Base-by-base conservation (phyloP, 331 rosid genomes). In the Acacia concinna region DNA sequence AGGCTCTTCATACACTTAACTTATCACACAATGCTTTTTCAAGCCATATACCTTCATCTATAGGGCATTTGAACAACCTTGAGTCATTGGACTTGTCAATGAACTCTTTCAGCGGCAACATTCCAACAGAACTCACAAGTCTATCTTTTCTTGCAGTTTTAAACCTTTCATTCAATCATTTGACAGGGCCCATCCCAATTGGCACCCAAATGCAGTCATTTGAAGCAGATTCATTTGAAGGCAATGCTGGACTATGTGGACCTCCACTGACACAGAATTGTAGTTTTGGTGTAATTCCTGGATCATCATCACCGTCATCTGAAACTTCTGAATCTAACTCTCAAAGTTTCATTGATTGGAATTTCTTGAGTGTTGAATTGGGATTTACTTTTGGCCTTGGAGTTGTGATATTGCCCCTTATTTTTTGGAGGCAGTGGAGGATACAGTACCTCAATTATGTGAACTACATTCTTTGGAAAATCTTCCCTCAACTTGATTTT, bases 131-230 rank as follows among this genome's bases (percentile, higher is more conserved):
- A 12, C 74, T 92, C 4, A 37, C 76, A 11, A 11, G 9, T 1
- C 60, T 92, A 0, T 67, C 1, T 14, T 92, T 89, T 49, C 87
- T 92, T 0, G 49, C 57, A 0, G 28, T 73, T 30, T 0, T 92
- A n/a, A 2, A 89, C 71, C 62, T 90, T 72, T 88, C 93, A 0
- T 13, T 6, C 4, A 92, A 90, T 81, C 82, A 64, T 14, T 65
- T 91, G 14, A 84, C 14, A 0, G 94, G 92, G 0, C 1, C 0
- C 30, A 91, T 91, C 0, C 94, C 97, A 0, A 0, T 0, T 0
- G 74, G 82, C 4, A 54, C 78, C 0, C 91, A 90, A 38, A 1
- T 90, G 34, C 75, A 41, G 10, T 18, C 92, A n/a, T 85, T 91
- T 79, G 0, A 69, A 25, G 21, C 17, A 0, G 25, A 4, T 62